Conservation (phyloP, 1,284 basidiomycete genomes). For the Ustilago loliicola region DNA sequence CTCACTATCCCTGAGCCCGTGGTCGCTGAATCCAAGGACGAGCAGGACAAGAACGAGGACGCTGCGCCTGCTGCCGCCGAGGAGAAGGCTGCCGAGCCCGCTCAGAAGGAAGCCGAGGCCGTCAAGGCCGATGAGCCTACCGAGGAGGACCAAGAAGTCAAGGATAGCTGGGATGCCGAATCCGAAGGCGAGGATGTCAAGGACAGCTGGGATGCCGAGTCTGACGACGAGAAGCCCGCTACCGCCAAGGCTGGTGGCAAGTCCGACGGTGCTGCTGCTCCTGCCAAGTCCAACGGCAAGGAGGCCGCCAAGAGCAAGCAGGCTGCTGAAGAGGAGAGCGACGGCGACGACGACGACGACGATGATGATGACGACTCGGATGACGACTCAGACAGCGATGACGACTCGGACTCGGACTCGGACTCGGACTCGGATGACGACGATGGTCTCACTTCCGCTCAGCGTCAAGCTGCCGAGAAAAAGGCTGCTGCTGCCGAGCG, state of each 20-base stretch:
- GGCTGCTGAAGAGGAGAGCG: slow-evolving; percentile 18
- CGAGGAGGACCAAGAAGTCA: slow-evolving; percentile 59
- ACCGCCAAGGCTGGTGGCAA: slow-evolving; percentile 31
- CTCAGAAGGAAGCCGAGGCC: slow-evolving; percentile 51
- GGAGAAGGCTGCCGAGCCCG: slow-evolving; percentile 46
- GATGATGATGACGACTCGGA: slow-evolving; percentile 28
- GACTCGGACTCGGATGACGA: slow-evolving; percentile 67
- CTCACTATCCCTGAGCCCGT: slow-evolving; percentile 52
- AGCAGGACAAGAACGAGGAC: slow-evolving; percentile 21
- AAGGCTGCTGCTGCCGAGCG: slow-evolving; percentile 88
- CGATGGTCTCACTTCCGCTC: slow-evolving; percentile 69
- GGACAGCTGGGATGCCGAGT: slow-evolving; percentile 73
- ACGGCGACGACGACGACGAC: slow-evolving; percentile 17
- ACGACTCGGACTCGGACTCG: slow-evolving; percentile 73
- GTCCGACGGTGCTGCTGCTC: slow-evolving; percentile 19
- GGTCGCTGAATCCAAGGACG: slow-evolving; percentile 23
- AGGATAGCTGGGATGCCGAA: slow-evolving; percentile 44
- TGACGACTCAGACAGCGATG: slow-evolving; percentile 21
- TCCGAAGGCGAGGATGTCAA: slow-evolving; percentile 68
- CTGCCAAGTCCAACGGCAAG: slow-evolving; percentile 24
- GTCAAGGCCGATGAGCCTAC: slow-evolving; percentile 68
- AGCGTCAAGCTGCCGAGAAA: slow-evolving; percentile 78
- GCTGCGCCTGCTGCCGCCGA: slow-evolving; percentile 17
- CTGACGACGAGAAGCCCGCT: slow-evolving; percentile 74
- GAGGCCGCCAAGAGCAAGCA: slow-evolving; percentile 24